Evolutionary conservation across 2,329 filamentous ascomycete species (phyloP), one percentile per base, ranked within the genome.

Genomic region (Juglanconis juglandina): DNA sequence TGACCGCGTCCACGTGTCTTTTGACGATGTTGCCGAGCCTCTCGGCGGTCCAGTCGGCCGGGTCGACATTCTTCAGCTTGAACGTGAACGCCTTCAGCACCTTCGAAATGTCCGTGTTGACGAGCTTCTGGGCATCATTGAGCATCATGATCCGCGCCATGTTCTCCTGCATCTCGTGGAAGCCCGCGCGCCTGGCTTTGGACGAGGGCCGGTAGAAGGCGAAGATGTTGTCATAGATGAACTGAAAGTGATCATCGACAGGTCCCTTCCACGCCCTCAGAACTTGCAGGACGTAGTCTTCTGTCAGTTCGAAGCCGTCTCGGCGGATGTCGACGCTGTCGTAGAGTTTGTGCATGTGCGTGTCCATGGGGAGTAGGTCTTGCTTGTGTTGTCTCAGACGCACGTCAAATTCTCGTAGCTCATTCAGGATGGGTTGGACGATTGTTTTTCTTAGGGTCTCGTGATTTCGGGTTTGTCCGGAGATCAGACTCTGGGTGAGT

Each of bases 351-450:
- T 17, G 32, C 32, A 52, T 9, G 41, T 58, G 37, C 4, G 41
- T 35, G 32, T 51, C 24, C 4, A n/a, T 14, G 35, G 53, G 6
- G 5, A 1, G 5, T 35, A 11, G n/a, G 47, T 9, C 6, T 37
- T 34, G 10, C 56, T 33, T 1, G 48, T 52, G 4, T 3, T 56
- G 30, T 37, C 35, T 13, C 4, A 48, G 8, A 13, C 24, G 32
- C 9, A 42, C 52, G 32, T 62, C 56, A 9, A 69, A 46, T 5
- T 53, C 51, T 11, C 53, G 46, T 34, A 68, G 60, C 47, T 59
- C 64, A 5, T 46, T 41, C 7, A 63, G 37, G 3, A 73, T 59
- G 1, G 71, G 71, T 0, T 55, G 39, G 30, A 68, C 41, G 13
- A 63, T 61, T 4, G 47, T 42, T n/a, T 48, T 57, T 5, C 41